Evolutionary conservation across 2,329 filamentous ascomycete genomes (phyloP).

Genomic region (Aspergillus costaricaensis): DNA sequence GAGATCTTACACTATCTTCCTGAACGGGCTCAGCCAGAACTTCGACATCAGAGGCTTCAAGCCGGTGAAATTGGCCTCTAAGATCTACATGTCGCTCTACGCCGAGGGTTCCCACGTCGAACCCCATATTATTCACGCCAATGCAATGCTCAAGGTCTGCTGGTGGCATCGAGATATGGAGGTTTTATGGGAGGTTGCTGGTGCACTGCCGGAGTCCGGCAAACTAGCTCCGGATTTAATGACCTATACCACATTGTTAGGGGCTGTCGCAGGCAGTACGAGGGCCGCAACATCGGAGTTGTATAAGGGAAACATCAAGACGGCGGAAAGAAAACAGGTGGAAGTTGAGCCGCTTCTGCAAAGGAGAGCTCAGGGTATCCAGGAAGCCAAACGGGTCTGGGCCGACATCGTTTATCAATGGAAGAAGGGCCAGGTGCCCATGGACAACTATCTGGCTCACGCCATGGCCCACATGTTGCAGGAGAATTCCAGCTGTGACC

Average conservation of each 20-base stretch:
- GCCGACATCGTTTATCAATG: slow-evolving; percentile 75
- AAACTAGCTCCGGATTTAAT: slow-evolving; percentile 64
- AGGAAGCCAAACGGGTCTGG: slow-evolving; percentile 76
- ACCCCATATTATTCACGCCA: slow-evolving; percentile 79
- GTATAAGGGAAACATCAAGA: slow-evolving; percentile 28
- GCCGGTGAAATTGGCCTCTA: slow-evolving; percentile 68
- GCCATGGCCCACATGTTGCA: slow-evolving; percentile 80
- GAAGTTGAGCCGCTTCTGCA: slow-evolving; percentile 25
- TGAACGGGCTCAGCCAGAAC: slow-evolving; percentile 70
- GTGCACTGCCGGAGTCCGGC: slow-evolving; percentile 67
- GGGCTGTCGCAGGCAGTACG: slow-evolving; percentile 64
- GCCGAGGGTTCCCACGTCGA: slow-evolving; percentile 63
- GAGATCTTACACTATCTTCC: slow-evolving; percentile 80
- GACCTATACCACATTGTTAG: slow-evolving; percentile 83
- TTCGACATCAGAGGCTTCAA: slow-evolving; percentile 53
- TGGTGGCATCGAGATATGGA: slow-evolving; percentile 74
- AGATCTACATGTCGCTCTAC: slow-evolving; percentile 75
- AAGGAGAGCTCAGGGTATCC: slow-evolving; percentile 49
- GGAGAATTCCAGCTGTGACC: slow-evolving; percentile 60
- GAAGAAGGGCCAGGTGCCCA: slow-evolving; percentile 66
- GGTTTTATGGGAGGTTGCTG: slow-evolving; percentile 73
- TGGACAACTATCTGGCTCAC: slow-evolving; percentile 79
- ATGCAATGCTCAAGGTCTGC: slow-evolving; percentile 84
- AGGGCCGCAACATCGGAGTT: slow-evolving; percentile 33
- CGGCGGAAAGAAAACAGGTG: no score